Conservation (phyloP, 2,329 filamentous ascomycete species). For the Colletotrichum aenigma region DNA sequence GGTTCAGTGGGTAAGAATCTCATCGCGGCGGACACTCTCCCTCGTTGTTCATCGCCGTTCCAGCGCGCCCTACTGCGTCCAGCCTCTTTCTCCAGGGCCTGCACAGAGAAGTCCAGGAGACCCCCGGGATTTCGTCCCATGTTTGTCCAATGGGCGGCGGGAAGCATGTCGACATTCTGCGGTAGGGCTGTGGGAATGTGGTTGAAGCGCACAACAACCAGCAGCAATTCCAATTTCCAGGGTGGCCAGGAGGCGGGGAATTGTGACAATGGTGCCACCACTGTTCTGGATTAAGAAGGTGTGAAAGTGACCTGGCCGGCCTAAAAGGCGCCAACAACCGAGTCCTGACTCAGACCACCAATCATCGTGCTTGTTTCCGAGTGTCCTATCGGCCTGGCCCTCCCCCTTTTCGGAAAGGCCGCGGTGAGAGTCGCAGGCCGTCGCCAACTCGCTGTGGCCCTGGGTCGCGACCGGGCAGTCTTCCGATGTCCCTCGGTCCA, state of each 20-base stretch:
- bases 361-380: neutral
- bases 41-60: neutral
- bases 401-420: conserved; percentile 19
- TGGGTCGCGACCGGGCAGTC: neutral
- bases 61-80: neutral
- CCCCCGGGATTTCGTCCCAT: conserved; percentile 4
- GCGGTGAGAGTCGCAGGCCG: conserved; percentile 5
- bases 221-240: conserved; percentile 18
- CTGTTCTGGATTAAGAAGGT: conserved; percentile 23
- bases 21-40: neutral
- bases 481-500: neutral
- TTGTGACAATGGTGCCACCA: conserved; percentile 18
- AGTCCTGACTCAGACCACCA: conserved; percentile 22
- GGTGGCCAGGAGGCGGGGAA: conserved; percentile 18
- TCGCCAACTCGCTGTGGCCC: neutral
- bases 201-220: neutral
- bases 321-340: conserved; percentile 18
- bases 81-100: neutral
- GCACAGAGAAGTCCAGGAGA: neutral
- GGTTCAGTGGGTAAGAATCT: conserved; percentile 1
- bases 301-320: conserved; percentile 3
- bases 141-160: neutral
- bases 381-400: conserved; percentile 13
- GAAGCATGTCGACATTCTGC: conserved; percentile 7
- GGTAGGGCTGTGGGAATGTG: conserved; percentile 12